Evolutionary conservation across 1,284 basidiomycete genomes (phyloP).

Genomic region (Hemileia vastatrix): DNA sequence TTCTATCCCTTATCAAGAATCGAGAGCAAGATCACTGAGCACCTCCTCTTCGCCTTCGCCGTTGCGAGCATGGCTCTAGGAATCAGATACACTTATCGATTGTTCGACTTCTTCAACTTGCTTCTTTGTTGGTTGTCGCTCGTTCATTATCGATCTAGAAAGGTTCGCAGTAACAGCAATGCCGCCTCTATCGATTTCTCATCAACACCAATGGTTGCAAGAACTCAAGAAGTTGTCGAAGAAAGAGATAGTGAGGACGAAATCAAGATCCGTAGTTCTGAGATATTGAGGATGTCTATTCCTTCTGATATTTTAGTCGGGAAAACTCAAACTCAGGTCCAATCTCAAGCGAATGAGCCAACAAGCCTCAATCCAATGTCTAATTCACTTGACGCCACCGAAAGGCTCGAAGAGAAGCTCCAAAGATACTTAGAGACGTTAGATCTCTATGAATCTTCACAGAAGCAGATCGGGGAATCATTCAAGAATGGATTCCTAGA

Average conservation of each 20-base stretch:
- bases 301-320: not conserved
- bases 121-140: constrained; percentile 4
- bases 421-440: too few species aligned
- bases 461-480: not conserved
- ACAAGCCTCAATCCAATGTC: not conserved
- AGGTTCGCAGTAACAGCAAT: not conserved
- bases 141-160: constrained; percentile 2
- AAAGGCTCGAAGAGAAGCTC: too few species aligned
- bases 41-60: not conserved
- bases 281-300: not conserved
- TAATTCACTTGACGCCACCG: too few species aligned
- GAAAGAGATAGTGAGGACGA: not conserved
- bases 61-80: constrained; percentile 11
- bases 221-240: not conserved
- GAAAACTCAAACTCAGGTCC: not conserved
- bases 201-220: not conserved
- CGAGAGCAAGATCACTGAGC: not conserved
- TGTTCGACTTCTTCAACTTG: constrained; percentile 15
- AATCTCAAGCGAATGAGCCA: not conserved
- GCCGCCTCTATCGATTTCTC: not conserved
- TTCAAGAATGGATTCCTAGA: not conserved
- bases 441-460: not conserved
- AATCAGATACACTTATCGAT: constrained; percentile 18
- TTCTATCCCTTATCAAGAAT: not conserved
- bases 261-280: not conserved